These are phyloP conservation scores for Pleurotus tuoliensis DNA, from an alignment of 768 basidiomycete genomes.

Conservation along the genomic window DNA sequence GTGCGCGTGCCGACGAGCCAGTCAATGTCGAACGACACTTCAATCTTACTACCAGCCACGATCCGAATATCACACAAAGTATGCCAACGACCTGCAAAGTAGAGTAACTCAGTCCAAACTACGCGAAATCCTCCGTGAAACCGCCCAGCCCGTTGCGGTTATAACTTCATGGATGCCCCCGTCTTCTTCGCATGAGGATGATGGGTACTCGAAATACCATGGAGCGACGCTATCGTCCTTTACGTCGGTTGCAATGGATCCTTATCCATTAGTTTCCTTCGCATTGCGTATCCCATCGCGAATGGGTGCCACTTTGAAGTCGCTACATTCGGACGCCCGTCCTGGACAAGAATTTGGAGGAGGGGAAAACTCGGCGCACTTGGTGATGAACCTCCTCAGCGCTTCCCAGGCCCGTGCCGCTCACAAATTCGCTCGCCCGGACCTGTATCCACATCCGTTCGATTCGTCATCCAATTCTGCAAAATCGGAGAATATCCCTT, in stretches of 20 bases:
- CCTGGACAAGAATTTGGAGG: background rate
- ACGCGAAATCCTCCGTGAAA: slow-evolving; percentile 62
- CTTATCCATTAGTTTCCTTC: slow-evolving; percentile 84
- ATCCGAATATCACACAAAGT: no score
- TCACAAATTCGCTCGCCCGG: slow-evolving; percentile 67
- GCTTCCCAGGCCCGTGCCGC: slow-evolving; percentile 62
- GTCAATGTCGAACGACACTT: no score
- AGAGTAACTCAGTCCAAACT: slow-evolving; percentile 22
- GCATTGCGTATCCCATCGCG: slow-evolving; percentile 87
- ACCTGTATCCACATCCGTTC: slow-evolving; percentile 63
- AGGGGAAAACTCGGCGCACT: slow-evolving; percentile 30
- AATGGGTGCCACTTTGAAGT: slow-evolving; percentile 63
- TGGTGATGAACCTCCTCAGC: slow-evolving; percentile 82
- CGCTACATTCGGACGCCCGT: background rate
- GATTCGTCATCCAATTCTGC: slow-evolving; percentile 3
- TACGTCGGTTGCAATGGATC: slow-evolving; percentile 86
- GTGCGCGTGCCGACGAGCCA: no score
- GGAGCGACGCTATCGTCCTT: slow-evolving; percentile 95
- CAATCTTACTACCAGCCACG: no score
- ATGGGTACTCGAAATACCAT: slow-evolving; percentile 45
- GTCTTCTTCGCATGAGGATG: background rate
- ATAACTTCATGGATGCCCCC: slow-evolving; percentile 68
- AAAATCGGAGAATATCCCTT: slow-evolving; percentile 20
- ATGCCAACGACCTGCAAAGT: no score
- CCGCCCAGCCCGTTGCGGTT: slow-evolving; percentile 84